phyloP scores from a whole-genome alignment of 2,329 filamentous ascomycete genomes.

The Bipolaris sorokiniana region DNA sequence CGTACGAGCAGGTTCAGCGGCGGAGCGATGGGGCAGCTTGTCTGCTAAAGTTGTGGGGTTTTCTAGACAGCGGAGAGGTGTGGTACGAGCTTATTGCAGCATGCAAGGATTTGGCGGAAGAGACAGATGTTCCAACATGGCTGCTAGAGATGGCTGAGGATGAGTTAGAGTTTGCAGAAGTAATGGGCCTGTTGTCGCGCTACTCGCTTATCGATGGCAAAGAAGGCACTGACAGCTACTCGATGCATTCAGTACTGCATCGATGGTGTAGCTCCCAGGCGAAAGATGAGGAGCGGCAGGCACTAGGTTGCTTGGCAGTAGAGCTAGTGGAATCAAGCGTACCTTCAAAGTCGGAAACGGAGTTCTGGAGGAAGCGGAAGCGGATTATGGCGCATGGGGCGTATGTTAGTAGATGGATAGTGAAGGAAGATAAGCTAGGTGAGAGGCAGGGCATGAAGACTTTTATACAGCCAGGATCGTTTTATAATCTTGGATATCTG shows the following conservation, averaged over 20 bases:
- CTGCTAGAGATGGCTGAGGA: constrained; percentile 14
- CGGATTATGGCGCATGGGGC: constrained; percentile 16
- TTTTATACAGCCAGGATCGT: constrained; percentile 1
- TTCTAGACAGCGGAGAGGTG: constrained; percentile 27
- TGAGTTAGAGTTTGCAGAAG: constrained; percentile 21
- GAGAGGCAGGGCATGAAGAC: neutral
- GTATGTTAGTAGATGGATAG: constrained; percentile 10
- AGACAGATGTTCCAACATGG: constrained; percentile 10
- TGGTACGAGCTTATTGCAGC: constrained; percentile 32
- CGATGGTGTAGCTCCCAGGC: constrained; percentile 11
- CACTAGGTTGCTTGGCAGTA: constrained; percentile 15
- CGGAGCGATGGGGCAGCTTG: constrained; percentile 24
- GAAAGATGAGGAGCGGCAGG: constrained; percentile 11
- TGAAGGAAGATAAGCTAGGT: neutral
- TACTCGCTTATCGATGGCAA: constrained; percentile 26
- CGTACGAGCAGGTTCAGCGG: constrained; percentile 30
- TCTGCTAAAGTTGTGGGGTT: constrained; percentile 34
- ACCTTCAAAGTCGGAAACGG: constrained; percentile 7
- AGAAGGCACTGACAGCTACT: constrained; percentile 18
- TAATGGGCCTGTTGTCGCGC: constrained; percentile 22
- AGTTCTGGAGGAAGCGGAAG: constrained; percentile 19
- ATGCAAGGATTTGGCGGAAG: constrained; percentile 2
- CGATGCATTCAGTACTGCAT: constrained; percentile 25
- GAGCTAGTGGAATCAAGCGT: constrained; percentile 15
- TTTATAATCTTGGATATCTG: constrained; percentile 11